These are phyloP conservation scores for Nicotiana tomentosiformis DNA, from an alignment of 257 asterid species.

Conservation along the genomic window DNA sequence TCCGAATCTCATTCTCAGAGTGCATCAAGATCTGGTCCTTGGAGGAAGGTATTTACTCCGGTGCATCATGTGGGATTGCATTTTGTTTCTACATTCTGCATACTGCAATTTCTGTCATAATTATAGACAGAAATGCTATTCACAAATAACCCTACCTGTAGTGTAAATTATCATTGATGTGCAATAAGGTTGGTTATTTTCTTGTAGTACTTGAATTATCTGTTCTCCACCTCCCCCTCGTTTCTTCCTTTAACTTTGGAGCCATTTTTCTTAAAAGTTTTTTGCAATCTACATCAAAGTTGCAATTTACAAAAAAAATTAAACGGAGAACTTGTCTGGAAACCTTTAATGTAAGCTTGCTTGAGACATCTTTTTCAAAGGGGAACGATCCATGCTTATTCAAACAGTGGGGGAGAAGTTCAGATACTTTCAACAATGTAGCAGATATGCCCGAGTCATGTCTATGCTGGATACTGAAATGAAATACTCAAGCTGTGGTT, in stretches of 20 bases:
- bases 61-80: constrained; percentile 4
- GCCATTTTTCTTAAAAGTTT: neutral
- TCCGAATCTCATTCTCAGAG: constrained; percentile 52
- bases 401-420: neutral
- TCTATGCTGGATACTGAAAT: neutral
- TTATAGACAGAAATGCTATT: neutral
- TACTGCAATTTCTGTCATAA: neutral
- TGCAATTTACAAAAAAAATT: neutral
- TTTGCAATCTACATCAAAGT: neutral
- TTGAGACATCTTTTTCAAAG: neutral
- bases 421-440: constrained; percentile 2
- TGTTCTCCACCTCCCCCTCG: neutral
- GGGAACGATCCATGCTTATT: neutral
- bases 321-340: neutral
- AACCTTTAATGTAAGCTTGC: neutral
- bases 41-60: constrained; percentile 76
- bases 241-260: neutral
- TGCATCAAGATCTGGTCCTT: constrained; percentile 84
- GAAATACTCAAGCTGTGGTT: neutral
- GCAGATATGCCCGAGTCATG: neutral
- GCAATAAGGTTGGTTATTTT: neutral
- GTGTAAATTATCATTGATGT: neutral
- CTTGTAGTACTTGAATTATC: neutral
- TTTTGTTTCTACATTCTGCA: neutral
- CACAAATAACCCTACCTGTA: neutral